These are phyloP conservation scores for Diospyros kaki DNA, from an alignment of 148 eudicot species.

Conservation along the genomic window DNA sequence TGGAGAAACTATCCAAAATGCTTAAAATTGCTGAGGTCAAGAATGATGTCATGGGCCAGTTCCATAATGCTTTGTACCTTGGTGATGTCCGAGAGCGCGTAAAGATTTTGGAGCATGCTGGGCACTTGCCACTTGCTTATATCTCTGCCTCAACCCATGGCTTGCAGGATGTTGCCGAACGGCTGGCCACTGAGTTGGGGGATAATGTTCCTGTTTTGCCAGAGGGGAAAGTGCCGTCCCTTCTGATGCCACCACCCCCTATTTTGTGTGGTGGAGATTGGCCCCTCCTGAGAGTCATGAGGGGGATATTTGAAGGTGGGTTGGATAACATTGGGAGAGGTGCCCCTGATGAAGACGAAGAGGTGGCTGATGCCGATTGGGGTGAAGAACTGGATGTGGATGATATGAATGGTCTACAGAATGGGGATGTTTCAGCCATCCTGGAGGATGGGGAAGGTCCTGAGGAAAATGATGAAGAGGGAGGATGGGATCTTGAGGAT, in stretches of 20 bases:
- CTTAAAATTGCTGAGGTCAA: slow-evolving; percentile 75
- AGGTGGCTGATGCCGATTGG: slow-evolving; percentile 57
- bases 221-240: slow-evolving; percentile 44
- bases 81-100: slow-evolving; percentile 72
- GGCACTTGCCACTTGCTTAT: slow-evolving; percentile 76
- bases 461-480: slow-evolving; percentile 60
- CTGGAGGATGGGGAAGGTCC: slow-evolving; percentile 32
- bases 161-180: slow-evolving; percentile 51
- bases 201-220: slow-evolving; percentile 56
- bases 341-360: slow-evolving; percentile 56
- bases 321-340: slow-evolving; percentile 40
- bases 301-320: slow-evolving; percentile 67
- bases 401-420: slow-evolving; percentile 39
- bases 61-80: slow-evolving; percentile 71
- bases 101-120: slow-evolving; percentile 58
- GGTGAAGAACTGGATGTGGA: slow-evolving; percentile 54
- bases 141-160: slow-evolving; percentile 69
- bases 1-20: slow-evolving; percentile 64
- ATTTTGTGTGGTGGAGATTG: slow-evolving; percentile 62
- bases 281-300: slow-evolving; percentile 68
- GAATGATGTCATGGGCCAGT: slow-evolving; percentile 82
- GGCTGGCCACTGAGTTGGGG: slow-evolving; percentile 55
- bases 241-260: slow-evolving; percentile 63
- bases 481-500: slow-evolving; percentile 94
- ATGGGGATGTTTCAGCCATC: slow-evolving; percentile 35